Evolutionary conservation across 495 filamentous ascomycete genomes (phyloP), one percentile per base, ranked within the genome.

Genomic region (Tuber brumale): DNA sequence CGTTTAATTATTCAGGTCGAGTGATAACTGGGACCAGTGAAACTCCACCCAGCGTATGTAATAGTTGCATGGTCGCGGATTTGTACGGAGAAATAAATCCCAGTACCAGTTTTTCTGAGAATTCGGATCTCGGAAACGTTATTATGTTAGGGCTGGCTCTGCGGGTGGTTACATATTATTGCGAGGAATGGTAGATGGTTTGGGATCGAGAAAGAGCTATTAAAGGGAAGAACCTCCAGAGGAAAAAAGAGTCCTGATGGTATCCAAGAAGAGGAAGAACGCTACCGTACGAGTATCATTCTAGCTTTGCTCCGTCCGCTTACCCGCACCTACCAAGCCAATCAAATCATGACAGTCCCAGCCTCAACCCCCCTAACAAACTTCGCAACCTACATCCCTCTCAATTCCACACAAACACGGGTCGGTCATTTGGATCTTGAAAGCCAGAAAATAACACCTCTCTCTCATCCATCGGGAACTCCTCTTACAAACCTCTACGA

Each of bases 341-440:
- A 31, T 19, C 35, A 66, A 35, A 35, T 35, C 57, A 66, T 66
- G 57, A 66, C 57, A 14, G 57, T 66, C 57, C 31, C 57, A 19
- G 57, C 12, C 57, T 66, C 27, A 35, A 35, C 42, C 41, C 44
- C 41, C 48, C 73, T 80, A 46, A 85, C 84, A 41, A 85, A 85
- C 71, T 86, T 85, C 79, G 75, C 83, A 37, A 77, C 84, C 27
- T 86, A 84, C 71, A 74, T 75, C 43, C 74, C 78, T 37, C 82
- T 83, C 6, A 76, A 78, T 46, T 77, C 74, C 14, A 79, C 80
- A 3, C 70, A 80, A n/a, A 43, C 76, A 44, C 81, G 84, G n/a
- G 85, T 89, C 66, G 87, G 88, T 41, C 86, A 88, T 77, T 81
- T 87, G 3, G 85, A 89, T 72, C 75, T 83, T 39, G 79, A 82